Evolutionary conservation across 148 eudicot genomes (phyloP).

Genomic region (Amaranthus cruentus): DNA sequence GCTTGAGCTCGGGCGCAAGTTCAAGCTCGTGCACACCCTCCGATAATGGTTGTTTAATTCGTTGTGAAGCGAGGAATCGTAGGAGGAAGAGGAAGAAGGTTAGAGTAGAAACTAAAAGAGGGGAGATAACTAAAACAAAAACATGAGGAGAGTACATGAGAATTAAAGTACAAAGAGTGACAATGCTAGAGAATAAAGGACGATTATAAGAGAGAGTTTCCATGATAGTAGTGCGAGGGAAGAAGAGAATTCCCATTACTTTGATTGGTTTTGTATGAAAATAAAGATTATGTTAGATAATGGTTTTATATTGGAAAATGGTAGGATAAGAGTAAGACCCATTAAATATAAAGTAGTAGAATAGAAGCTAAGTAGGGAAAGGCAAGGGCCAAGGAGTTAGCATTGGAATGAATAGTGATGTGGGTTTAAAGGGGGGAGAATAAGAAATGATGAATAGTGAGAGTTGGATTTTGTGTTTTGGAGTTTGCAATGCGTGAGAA

Average conservation of each 20-base stretch:
- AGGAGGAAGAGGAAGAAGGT: constrained; percentile 48
- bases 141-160: constrained; percentile 49
- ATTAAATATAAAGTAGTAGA: neutral
- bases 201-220: neutral
- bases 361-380: neutral
- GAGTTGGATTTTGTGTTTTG: constrained; percentile 17
- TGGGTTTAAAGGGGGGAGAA: constrained; percentile 1
- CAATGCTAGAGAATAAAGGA: constrained; percentile 45
- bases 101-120: constrained; percentile 44
- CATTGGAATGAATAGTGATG: constrained; percentile 23
- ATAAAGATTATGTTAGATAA: no score
- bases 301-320: constrained; percentile 3
- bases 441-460: constrained; percentile 9
- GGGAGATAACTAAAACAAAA: constrained; percentile 35
- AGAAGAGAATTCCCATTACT: no score
- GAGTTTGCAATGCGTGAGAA: constrained; percentile 5
- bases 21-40: neutral
- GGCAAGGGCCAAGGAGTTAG: constrained; percentile 5
- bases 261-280: no score
- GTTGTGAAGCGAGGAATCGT: constrained; percentile 47
- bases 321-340: neutral
- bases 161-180: constrained; percentile 45
- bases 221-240: constrained; percentile 2
- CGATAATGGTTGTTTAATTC: neutral
- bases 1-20: no score